Percentiles rank a stretch among this genome's conserved stretches.
phyloP scores from a whole-genome alignment of 2,329 filamentous ascomycete genomes.

The Phialocephala sp. region DNA sequence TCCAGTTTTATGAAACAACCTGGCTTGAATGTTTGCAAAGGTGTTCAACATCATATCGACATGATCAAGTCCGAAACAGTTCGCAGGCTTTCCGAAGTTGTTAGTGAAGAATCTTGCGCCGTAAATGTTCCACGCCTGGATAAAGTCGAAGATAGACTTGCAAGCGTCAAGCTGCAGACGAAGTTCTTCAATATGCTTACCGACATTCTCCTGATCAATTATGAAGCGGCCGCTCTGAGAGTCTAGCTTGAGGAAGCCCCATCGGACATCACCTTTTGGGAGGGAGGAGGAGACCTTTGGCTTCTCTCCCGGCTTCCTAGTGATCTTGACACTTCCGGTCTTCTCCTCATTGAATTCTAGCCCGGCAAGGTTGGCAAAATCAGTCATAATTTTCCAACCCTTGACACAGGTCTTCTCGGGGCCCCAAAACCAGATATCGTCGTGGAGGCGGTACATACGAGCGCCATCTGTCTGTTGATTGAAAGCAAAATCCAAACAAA shows the following conservation, averaged over 20 bases:
- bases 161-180: slow-evolving; percentile 58
- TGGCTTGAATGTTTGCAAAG: slow-evolving; percentile 56
- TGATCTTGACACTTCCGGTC: slow-evolving; percentile 55
- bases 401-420: slow-evolving; percentile 55
- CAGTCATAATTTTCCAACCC: slow-evolving; percentile 62
- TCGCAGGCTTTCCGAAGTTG: slow-evolving; percentile 59
- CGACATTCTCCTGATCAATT: slow-evolving; percentile 59
- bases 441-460: slow-evolving; percentile 65
- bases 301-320: slow-evolving; percentile 23
- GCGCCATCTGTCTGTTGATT: slow-evolving; percentile 61
- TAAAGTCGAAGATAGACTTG: slow-evolving; percentile 60
- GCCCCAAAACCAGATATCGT: slow-evolving; percentile 74
- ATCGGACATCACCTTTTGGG: slow-evolving; percentile 58
- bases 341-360: slow-evolving; percentile 63
- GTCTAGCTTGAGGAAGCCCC: slow-evolving; percentile 63
- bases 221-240: slow-evolving; percentile 53
- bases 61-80: slow-evolving; percentile 58
- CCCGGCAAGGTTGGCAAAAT: slow-evolving; percentile 60
- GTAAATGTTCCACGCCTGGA: slow-evolving; percentile 65
- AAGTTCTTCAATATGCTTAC: slow-evolving; percentile 60
- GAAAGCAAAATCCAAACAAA: slow-evolving; percentile 69
- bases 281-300: slow-evolving; percentile 41
- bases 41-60: slow-evolving; percentile 59
- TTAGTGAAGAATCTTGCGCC: slow-evolving; percentile 59
- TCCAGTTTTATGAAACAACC: slow-evolving; percentile 50